Percentiles rank a stretch among this genome's conserved stretches.
phyloP scores from a whole-genome alignment of 148 eudicot species.

The Suaeda aralocaspica region DNA sequence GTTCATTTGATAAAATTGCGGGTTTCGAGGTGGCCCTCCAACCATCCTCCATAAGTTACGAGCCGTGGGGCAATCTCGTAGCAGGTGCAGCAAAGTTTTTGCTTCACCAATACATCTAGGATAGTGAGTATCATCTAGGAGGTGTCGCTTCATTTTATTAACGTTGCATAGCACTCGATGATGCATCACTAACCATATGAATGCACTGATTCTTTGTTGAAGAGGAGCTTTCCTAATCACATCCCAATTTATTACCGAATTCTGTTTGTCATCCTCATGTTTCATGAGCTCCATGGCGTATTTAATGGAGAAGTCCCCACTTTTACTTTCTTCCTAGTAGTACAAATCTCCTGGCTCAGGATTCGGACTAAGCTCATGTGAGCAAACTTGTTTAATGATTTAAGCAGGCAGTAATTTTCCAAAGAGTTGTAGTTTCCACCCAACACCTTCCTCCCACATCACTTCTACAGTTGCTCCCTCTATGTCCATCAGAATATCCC shows the following conservation, averaged over 20 bases:
- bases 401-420: not conserved
- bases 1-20: no score
- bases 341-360: not conserved
- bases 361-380: not conserved
- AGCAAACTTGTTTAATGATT: not conserved
- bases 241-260: not conserved
- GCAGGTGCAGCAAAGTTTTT: not conserved
- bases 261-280: not conserved
- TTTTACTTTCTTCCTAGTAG: not conserved
- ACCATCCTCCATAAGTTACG: not conserved
- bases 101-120: not conserved
- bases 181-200: not conserved
- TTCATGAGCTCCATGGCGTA: not conserved
- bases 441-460: not conserved
- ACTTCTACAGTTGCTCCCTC: not conserved
- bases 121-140: not conserved
- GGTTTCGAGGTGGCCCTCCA: not conserved
- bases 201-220: not conserved
- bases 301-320: not conserved
- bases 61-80: not conserved
- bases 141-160: not conserved
- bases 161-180: not conserved
- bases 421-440: not conserved
- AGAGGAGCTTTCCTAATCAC: not conserved
- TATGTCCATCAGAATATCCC: not conserved